Base-by-base conservation (phyloP, 2,329 filamentous ascomycete species). In the Catunica adiposa region DNA sequence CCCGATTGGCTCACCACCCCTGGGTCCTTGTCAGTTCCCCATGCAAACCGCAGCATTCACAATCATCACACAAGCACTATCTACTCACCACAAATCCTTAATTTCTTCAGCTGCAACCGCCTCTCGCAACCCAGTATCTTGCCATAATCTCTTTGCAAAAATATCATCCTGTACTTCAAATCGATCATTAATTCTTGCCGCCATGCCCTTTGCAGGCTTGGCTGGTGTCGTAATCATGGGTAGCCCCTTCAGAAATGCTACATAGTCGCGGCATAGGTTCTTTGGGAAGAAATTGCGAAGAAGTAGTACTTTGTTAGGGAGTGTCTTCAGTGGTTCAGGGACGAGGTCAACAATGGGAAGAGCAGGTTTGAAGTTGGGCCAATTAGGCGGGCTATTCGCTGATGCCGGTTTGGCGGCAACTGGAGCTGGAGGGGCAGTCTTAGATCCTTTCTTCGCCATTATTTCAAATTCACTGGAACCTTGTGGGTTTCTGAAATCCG, bases 181-280 rank as follows among this genome's bases (percentile, higher is more conserved):
- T 9, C 90, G 80, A 66, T 96, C 90, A 66, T 96, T 96, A 50
- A 95, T 85, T 37, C 90, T 77, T 6, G 87, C 76, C 1, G 89
- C 89, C 56, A 92, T 83, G 51, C 86, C 87, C 59, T 80, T 82
- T 66, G 86, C 90, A 1, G 87, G 87, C 59, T 80, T 81, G 0
- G 80, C 80, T 0, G 87, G 87, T 0, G 87, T 94, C 1, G 87
- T 94, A 47, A 76, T 77, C 48, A 94, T 70, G 0, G 86, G 82
- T 2, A 94, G 69, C 0, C 76, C 77, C 55, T 68, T 68, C 0
- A 94, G 76, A 62, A 90, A 92, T 1, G 78, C 74, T 52, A 88
- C 77, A 66, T 90, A 94, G 56, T 76, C 79, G 61, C 81, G 82
- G 71, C 86, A 92, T 4, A 94, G 75, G 2, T 74, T 79, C 8